These are phyloP conservation scores for Colletotrichum sp. DNA, from an alignment of 2,329 filamentous ascomycete genomes.

Conservation along the genomic window DNA sequence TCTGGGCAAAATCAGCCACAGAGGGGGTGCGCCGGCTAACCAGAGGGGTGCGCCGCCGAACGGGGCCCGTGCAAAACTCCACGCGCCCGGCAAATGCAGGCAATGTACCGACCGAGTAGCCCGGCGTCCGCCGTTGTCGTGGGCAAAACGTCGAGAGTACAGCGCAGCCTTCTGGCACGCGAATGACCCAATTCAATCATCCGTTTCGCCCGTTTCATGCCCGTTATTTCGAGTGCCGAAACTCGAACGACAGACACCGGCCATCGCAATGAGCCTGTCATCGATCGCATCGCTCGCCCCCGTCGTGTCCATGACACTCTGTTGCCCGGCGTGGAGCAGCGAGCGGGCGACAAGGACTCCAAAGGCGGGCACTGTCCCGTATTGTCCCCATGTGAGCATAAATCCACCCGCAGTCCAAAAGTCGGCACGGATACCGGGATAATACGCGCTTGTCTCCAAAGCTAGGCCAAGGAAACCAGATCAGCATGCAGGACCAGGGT, in stretches of 20 bases:
- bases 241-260: background rate
- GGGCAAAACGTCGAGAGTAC: background rate
- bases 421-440: background rate
- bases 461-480: slow-evolving; percentile 10
- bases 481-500: slow-evolving; percentile 19
- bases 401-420: background rate
- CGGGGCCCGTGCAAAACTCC: background rate
- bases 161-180: background rate
- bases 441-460: background rate
- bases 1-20: too few species aligned
- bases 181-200: background rate
- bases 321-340: background rate
- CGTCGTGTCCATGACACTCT: background rate
- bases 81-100: background rate
- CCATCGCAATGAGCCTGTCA: background rate
- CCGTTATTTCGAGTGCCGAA: background rate
- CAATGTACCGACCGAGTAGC: background rate
- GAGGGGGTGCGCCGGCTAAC: too few species aligned
- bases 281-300: background rate
- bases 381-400: background rate
- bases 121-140: background rate
- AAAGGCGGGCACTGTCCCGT: background rate
- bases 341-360: background rate
- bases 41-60: too few species aligned
- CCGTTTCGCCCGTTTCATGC: background rate